A percentile compares a stretch with the other conserved stretches of the same genome.
Conservation (phyloP, 345 rosid genomes). For the Aquilaria sinensis region DNA sequence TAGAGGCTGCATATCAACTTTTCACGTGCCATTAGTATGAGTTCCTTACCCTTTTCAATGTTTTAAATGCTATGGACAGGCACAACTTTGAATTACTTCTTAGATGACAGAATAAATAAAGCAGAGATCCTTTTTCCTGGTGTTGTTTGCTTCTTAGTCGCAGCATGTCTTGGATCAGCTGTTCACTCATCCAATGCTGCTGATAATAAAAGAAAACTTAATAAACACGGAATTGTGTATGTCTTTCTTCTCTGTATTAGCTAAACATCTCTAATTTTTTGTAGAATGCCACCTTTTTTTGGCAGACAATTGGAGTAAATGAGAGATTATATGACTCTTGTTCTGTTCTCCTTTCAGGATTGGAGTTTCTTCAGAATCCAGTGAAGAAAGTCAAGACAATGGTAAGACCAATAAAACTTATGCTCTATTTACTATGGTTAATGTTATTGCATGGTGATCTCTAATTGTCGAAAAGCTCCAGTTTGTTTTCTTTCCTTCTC, state of each 20-base stretch:
- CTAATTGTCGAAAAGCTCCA: background rate
- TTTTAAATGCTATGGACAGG: conserved; percentile 31
- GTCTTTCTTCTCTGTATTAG: background rate
- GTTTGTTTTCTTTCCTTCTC: background rate
- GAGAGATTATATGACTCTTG: background rate
- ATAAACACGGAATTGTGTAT: conserved; percentile 16
- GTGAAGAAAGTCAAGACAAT: conserved; percentile 10
- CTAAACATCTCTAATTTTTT: conserved; percentile 7
- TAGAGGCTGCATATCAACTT: background rate
- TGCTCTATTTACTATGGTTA: too few relatives aligned
- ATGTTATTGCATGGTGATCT: too few relatives aligned
- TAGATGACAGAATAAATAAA: conserved; percentile 53
- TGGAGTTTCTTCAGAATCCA: conserved; percentile 11
- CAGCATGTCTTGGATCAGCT: conserved; percentile 75
- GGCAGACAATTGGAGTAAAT: background rate
- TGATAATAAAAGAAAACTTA: conserved; percentile 61
- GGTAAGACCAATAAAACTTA: conserved; percentile 11
- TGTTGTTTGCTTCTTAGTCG: conserved; percentile 72
- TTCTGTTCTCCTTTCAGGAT: conserved; percentile 14
- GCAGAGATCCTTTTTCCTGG: conserved; percentile 88
- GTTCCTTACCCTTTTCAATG: background rate
- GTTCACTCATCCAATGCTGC: conserved; percentile 76
- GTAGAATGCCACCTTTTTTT: background rate
- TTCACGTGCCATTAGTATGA: background rate
- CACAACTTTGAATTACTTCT: conserved; percentile 70